Percentiles rank a stretch among this genome's conserved stretches.
Evolutionary conservation across 2,329 filamentous ascomycete genomes (phyloP).

Genomic region (Davidsoniella neocaledoniae): DNA sequence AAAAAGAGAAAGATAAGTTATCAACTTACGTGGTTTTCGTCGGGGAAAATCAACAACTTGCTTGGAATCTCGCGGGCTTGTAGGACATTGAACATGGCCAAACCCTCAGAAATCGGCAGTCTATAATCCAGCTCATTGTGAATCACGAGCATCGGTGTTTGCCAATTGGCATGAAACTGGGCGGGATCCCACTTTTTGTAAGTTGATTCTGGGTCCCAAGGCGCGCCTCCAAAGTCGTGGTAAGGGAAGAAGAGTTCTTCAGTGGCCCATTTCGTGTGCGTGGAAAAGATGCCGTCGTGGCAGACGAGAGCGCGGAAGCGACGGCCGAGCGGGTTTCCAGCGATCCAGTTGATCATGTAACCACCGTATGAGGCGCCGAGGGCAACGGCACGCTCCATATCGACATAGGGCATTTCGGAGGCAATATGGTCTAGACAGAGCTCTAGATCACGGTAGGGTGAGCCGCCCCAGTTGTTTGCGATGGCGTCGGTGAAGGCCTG

Average conservation of each 20-base stretch:
- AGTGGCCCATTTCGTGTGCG: conserved; percentile 44
- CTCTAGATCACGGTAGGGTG: conserved; percentile 69
- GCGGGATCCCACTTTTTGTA: conserved; percentile 59
- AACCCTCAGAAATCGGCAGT: conserved; percentile 66
- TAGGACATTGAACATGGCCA: conserved; percentile 73
- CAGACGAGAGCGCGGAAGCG: conserved; percentile 78
- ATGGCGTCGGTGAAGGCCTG: conserved; percentile 65
- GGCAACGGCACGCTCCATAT: conserved; percentile 52
- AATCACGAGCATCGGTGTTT: conserved; percentile 69
- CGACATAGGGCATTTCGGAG: conserved; percentile 47
- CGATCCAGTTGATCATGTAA: conserved; percentile 81
- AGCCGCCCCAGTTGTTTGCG: conserved; percentile 64
- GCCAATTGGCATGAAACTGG: conserved; percentile 50
- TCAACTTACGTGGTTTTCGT: conserved; percentile 41
- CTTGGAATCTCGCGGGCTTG: conserved; percentile 61
- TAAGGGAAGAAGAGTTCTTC: conserved; percentile 57
- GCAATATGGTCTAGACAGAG: conserved; percentile 61
- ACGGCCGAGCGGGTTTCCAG: conserved; percentile 66
- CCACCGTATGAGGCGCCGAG: conserved; percentile 61
- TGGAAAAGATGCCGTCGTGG: conserved; percentile 74
- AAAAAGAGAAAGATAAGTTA: neutral
- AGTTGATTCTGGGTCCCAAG: conserved; percentile 43
- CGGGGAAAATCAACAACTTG: conserved; percentile 65
- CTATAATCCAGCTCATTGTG: conserved; percentile 86
- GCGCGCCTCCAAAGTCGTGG: conserved; percentile 47